A percentile compares a stretch with the other conserved stretches of the same genome.
These are phyloP conservation scores for Phyllosticta citriasiana DNA, from an alignment of 2,329 filamentous ascomycete species.

Conservation along the genomic window DNA sequence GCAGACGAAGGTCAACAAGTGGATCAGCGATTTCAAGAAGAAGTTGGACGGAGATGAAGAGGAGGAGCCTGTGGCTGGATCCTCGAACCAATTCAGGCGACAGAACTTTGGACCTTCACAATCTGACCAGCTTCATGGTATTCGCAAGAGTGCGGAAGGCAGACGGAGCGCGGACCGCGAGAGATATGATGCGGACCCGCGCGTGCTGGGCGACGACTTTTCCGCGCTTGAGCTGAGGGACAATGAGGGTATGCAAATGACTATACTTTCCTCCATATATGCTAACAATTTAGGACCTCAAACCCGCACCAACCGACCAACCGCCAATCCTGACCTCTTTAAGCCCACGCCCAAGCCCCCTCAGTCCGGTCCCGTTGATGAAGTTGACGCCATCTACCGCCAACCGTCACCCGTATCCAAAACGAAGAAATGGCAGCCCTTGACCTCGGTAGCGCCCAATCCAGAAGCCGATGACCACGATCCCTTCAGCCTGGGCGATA, in stretches of 20 bases:
- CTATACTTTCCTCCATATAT: neutral
- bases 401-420: constrained; percentile 38
- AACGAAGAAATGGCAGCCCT: constrained; percentile 92
- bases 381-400: constrained; percentile 67
- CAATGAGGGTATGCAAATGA: constrained; percentile 39
- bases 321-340: constrained; percentile 72
- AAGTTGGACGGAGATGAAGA: constrained; percentile 82
- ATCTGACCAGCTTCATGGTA: constrained; percentile 30
- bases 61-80: constrained; percentile 45
- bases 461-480: constrained; percentile 79
- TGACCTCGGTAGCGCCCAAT: constrained; percentile 74
- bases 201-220: constrained; percentile 85
- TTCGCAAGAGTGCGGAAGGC: constrained; percentile 28
- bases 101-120: constrained; percentile 29
- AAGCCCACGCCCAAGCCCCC: constrained; percentile 51
- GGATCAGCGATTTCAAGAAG: constrained; percentile 88
- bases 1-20: constrained; percentile 82
- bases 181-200: constrained; percentile 88
- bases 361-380: constrained; percentile 58
- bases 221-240: constrained; percentile 53
- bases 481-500: constrained; percentile 92
- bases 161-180: constrained; percentile 75
- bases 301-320: constrained; percentile 53
- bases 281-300: constrained; percentile 21
- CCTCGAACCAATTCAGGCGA: constrained; percentile 25